These are phyloP conservation scores for Rhizophagus sp. DNA, from an alignment of 192 early-diverging fungal species.

Conservation along the genomic window DNA sequence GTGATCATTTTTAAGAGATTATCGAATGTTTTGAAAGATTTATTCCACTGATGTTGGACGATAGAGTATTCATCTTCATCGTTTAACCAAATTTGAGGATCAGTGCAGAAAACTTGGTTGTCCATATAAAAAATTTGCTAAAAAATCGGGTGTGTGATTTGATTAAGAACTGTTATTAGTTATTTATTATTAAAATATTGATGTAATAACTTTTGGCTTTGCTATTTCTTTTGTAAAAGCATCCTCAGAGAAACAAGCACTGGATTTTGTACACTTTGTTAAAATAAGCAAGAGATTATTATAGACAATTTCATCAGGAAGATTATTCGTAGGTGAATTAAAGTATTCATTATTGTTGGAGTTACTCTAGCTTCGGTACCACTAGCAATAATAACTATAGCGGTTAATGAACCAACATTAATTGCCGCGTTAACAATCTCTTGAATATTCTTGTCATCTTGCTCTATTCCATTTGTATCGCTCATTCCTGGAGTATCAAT, in stretches of 20 bases:
- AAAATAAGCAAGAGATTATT: slow-evolving; percentile 10
- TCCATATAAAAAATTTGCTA: slow-evolving; percentile 17
- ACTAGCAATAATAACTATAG: slow-evolving; percentile 4
- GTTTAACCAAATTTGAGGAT: slow-evolving; percentile 3
- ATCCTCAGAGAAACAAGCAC: not conserved
- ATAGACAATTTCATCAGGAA: not conserved
- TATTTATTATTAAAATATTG: not conserved
- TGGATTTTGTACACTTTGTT: slow-evolving; percentile 16
- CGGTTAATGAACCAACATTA: slow-evolving; percentile 12
- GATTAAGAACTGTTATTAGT: no score
- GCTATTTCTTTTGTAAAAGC: slow-evolving; percentile 5
- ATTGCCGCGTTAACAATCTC: slow-evolving; percentile 9
- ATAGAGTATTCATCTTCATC: not conserved
- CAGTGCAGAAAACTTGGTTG: slow-evolving; percentile 1
- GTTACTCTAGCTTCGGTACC: slow-evolving; percentile 23
- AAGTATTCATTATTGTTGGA: not conserved
- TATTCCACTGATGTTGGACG: not conserved
- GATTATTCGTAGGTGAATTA: slow-evolving; percentile 8
- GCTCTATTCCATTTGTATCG: slow-evolving; percentile 5
- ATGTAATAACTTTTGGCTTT: slow-evolving; percentile 1
- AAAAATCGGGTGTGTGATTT: not conserved
- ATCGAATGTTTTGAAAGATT: not conserved
- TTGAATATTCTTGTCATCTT: slow-evolving; percentile 17
- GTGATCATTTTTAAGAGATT: not conserved
- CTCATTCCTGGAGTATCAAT: slow-evolving; percentile 21